Conservation (phyloP, 106 monocot genomes). For the Phalaenopsis equestris region DNA sequence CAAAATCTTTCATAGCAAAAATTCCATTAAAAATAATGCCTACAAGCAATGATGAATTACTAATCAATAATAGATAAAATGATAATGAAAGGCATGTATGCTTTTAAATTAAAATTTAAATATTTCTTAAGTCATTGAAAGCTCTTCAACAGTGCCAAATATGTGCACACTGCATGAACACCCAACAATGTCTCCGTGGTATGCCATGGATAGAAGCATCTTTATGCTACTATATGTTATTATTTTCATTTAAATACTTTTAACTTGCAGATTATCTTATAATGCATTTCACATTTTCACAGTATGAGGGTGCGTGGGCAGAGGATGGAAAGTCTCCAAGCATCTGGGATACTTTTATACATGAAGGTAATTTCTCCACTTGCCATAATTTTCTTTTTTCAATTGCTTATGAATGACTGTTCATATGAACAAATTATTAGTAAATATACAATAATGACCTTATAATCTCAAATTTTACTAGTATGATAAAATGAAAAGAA, state of each 20-base stretch:
- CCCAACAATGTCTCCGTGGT: neutral
- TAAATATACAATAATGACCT: neutral
- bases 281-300: neutral
- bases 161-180: too few species aligned
- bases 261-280: neutral
- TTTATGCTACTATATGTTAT: neutral
- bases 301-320: constrained; percentile 11
- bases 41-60: neutral
- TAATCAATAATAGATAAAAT: neutral
- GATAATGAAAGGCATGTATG: neutral
- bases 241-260: neutral
- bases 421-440: neutral
- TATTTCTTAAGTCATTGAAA: neutral
- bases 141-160: neutral
- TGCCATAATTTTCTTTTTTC: neutral
- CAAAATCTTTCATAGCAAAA: neutral
- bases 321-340: constrained; percentile 13
- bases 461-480: neutral
- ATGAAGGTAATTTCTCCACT: neutral
- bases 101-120: neutral
- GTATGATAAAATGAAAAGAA: neutral
- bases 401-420: neutral
- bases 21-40: neutral
- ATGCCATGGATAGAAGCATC: neutral
- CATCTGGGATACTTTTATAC: constrained; percentile 13